A percentile compares a stretch with the other conserved stretches of the same genome.
These are phyloP conservation scores for Kwoniella dejecticola DNA, from an alignment of 768 basidiomycete species.

Conservation along the genomic window DNA sequence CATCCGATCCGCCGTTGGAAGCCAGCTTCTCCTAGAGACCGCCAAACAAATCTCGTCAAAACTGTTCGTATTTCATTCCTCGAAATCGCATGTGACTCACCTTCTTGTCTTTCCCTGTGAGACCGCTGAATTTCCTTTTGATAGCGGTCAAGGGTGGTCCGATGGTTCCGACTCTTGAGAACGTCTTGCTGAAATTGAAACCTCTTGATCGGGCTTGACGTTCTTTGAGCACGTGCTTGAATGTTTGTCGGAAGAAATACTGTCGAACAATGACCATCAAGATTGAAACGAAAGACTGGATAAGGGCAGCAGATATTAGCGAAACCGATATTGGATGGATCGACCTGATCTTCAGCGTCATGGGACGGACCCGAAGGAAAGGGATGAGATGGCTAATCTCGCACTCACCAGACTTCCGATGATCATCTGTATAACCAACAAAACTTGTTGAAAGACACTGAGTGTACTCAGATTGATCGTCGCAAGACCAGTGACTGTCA, in stretches of 20 bases:
- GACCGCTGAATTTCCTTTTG: slow-evolving; percentile 32
- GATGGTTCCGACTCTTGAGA: slow-evolving; percentile 32
- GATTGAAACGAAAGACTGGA: slow-evolving; percentile 49
- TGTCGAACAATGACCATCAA: slow-evolving; percentile 54
- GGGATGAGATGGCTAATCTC: neutral
- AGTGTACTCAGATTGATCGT: slow-evolving; percentile 55
- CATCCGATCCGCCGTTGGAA: slow-evolving; percentile 2
- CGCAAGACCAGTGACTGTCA: slow-evolving; percentile 56
- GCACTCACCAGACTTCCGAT: slow-evolving; percentile 52
- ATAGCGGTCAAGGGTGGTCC: slow-evolving; percentile 28
- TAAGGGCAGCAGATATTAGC: too few relatives aligned
- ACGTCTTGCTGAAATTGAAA: slow-evolving; percentile 38
- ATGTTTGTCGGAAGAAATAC: slow-evolving; percentile 52
- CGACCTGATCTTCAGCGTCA: too few relatives aligned
- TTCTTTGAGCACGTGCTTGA: slow-evolving; percentile 48
- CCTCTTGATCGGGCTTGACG: slow-evolving; percentile 27
- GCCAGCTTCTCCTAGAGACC: slow-evolving; percentile 6
- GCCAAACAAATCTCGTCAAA: neutral
- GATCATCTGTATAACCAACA: slow-evolving; percentile 63
- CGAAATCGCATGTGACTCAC: slow-evolving; percentile 8
- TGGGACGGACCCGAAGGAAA: too few relatives aligned
- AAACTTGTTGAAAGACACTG: slow-evolving; percentile 52
- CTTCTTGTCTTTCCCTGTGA: slow-evolving; percentile 6
- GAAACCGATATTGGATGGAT: too few relatives aligned
- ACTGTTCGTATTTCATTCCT: neutral